Conservation (phyloP, 257 asterid genomes). For the Haberlea rhodopensis region DNA sequence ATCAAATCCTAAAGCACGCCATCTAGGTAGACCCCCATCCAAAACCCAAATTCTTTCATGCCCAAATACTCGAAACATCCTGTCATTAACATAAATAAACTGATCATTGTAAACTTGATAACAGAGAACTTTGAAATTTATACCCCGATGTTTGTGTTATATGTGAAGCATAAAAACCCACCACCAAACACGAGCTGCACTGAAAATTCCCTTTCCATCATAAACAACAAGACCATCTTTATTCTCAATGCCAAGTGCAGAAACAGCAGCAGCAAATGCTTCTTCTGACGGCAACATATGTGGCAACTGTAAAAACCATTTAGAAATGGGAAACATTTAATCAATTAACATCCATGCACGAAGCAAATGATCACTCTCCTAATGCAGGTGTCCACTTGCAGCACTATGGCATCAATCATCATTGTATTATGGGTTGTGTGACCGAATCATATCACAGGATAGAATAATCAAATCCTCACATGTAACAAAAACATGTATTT, state of each 20-base stretch:
- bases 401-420: neutral
- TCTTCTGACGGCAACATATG: constrained; percentile 98
- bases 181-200: constrained; percentile 99
- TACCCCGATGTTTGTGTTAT: constrained; percentile 6
- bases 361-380: constrained; percentile 14
- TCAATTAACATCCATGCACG: constrained; percentile 3
- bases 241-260: constrained; percentile 94
- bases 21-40: constrained; percentile 36
- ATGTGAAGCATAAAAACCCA: constrained; percentile 37
- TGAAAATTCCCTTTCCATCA: constrained; percentile 97
- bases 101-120: constrained; percentile 9
- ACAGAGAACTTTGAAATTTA: neutral
- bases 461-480: neutral
- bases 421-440: neutral
- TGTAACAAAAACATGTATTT: too few species aligned
- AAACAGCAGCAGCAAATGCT: constrained; percentile 97
- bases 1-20: constrained; percentile 31
- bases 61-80: constrained; percentile 99
- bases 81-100: constrained; percentile 34
- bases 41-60: constrained; percentile 91
- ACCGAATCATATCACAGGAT: neutral
- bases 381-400: constrained; percentile 14
- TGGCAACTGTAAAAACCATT: constrained; percentile 64
- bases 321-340: constrained; percentile 2
- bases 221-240: constrained; percentile 85